Evolutionary conservation across 371 early-diverging fungal genomes (phyloP), one percentile per base, ranked within the genome.

Genomic region (Syncephalis fuscata): DNA sequence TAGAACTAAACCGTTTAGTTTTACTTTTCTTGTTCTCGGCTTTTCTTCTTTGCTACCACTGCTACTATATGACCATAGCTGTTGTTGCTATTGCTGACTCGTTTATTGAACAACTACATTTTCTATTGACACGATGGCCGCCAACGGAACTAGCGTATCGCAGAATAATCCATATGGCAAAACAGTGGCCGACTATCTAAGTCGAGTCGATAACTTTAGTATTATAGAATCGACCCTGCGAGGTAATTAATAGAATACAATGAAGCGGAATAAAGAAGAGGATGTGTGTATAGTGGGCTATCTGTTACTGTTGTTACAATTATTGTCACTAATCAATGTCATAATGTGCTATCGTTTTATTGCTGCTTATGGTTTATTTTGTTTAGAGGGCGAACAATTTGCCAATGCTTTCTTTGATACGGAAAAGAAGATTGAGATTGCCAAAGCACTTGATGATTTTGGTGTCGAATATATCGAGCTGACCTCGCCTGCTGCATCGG

Each of bases 391-490:
- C 38, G 96, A 95, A 60, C 96, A 95, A 67, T 95, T 95, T 65
- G 92, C 91, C 50, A 92, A 91, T 64, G 96, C 96, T 39, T 92
- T 93, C 73, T 95, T 95, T 50, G 82, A 85, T 53, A 87, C 87
- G 39, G 88, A 79, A 54, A 92, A 86, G 71, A 95, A 95, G 71
- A 80, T 95, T 52, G 88, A 86, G 62, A 92, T 95, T 48, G 96
- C 96, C 59, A 88, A 85, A 70, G 91, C 91, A 3, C 73, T 95
- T 16, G 96, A 95, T 60, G 82, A 76, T 16, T 85, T 93, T 58
- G 96, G 96, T 42, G 96, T 92, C 43, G 96, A 95, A 59, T 95
- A 95, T 64, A 83, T 93, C 41, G 93, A 93, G 60, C 60, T 95
- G 51, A 92, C 92, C 15, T 89, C 89, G 14, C 96, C 96, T 7